Percentiles rank a stretch among this genome's conserved stretches.
Evolutionary conservation across 140 eudicot species (phyloP).

Genomic region (Cichorium intybus): DNA sequence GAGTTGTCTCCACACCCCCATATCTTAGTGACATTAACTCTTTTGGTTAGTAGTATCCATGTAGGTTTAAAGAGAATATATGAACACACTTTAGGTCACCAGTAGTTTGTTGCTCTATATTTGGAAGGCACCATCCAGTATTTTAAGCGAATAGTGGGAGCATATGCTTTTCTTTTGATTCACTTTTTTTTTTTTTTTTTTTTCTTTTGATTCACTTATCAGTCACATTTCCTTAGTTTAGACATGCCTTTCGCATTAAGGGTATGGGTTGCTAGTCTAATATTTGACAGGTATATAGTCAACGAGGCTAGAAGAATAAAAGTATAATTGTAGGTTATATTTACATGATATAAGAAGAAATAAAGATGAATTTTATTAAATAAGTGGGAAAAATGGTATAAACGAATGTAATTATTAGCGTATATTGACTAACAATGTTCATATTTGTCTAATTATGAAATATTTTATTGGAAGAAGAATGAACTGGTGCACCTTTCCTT

Average conservation of each 20-base stretch:
- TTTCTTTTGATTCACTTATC: constrained; percentile 8
- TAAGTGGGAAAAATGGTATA: not conserved
- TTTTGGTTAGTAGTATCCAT: not conserved
- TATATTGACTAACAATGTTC: not conserved
- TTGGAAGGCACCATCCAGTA: constrained; percentile 32
- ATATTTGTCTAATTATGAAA: not conserved
- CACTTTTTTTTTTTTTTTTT: constrained; percentile 18
- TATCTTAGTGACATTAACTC: not conserved
- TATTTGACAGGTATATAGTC: not conserved
- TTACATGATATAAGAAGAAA: not conserved
- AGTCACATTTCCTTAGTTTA: constrained; percentile 6
- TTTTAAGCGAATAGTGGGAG: constrained; percentile 16
- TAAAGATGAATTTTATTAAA: not conserved
- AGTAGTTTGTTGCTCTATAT: constrained; percentile 13
- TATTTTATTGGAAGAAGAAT: not conserved
- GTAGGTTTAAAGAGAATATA: not conserved
- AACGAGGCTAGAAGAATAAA: not conserved
- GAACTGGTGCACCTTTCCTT: not conserved
- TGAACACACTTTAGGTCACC: constrained; percentile 7
- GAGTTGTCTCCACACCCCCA: too few species aligned
- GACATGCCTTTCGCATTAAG: not conserved
- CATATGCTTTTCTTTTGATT: constrained; percentile 13
- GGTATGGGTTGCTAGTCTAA: not conserved
- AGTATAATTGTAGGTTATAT: not conserved
- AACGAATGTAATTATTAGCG: not conserved